phyloP scores from a whole-genome alignment of 352 stramenopile species.

The Globisporangium splendens region DNA sequence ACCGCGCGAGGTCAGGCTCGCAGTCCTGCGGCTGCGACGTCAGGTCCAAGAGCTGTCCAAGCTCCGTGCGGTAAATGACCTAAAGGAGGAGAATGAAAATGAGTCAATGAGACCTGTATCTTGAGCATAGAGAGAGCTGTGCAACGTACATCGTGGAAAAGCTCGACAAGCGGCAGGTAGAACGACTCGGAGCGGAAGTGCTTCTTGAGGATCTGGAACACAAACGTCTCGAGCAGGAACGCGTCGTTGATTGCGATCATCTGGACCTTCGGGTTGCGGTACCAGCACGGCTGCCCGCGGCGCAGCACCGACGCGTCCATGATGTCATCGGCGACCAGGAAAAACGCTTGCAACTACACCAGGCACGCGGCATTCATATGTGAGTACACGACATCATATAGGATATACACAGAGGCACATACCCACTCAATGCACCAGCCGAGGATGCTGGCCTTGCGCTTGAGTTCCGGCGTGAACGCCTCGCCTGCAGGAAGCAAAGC shows the following conservation, averaged over 20 bases:
- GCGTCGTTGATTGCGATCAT: conserved; percentile 97
- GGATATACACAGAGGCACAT: background rate
- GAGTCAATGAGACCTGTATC: background rate
- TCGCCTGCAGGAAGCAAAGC: conserved; percentile 39
- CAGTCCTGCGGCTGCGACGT: conserved; percentile 85
- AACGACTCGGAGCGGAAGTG: conserved; percentile 76
- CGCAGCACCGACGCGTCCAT: conserved; percentile 97
- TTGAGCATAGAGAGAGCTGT: background rate
- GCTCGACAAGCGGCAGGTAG: conserved; percentile 95
- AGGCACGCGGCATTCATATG: no score
- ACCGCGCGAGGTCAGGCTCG: conserved; percentile 85
- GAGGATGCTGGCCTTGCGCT: conserved; percentile 89
- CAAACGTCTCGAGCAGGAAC: conserved; percentile 93
- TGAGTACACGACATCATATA: background rate
- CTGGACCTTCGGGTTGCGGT: conserved; percentile 84
- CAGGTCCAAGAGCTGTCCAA: conserved; percentile 93
- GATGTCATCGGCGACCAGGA: conserved; percentile 98
- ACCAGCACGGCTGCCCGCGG: conserved; percentile 97
- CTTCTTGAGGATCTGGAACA: conserved; percentile 89
- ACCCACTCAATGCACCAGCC: conserved; percentile 99
- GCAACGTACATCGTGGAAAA: conserved; percentile 88
- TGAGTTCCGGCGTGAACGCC: conserved; percentile 57
- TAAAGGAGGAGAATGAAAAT: conserved; percentile 24
- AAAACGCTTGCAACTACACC: conserved; percentile 95
- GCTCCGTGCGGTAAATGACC: conserved; percentile 96